These are phyloP conservation scores for Gremmenia infestans DNA, from an alignment of 2,329 filamentous ascomycete genomes.

Conservation along the genomic window DNA sequence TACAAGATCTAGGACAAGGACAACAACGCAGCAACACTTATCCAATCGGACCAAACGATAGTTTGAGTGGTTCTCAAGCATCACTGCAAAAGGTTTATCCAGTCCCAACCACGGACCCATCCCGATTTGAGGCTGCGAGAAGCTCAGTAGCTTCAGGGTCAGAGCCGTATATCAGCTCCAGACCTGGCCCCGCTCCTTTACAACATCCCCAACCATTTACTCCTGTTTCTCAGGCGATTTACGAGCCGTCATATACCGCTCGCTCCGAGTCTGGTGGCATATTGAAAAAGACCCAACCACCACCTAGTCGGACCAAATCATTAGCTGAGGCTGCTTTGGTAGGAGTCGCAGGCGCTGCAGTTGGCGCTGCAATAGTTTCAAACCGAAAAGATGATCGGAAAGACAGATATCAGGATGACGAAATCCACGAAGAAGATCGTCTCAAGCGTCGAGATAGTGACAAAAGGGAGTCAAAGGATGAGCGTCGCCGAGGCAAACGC, in stretches of 20 bases:
- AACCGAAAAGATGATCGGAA: conserved; percentile 30
- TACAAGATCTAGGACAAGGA: background rate
- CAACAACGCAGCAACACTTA: conserved; percentile 9
- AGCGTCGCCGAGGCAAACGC: conserved; percentile 19
- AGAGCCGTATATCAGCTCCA: conserved; percentile 38
- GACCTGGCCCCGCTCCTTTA: conserved; percentile 62
- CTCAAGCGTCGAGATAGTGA: conserved; percentile 18
- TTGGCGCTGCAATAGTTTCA: conserved; percentile 43
- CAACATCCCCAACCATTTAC: conserved; percentile 79
- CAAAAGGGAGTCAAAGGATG: conserved; percentile 19
- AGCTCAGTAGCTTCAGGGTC: conserved; percentile 43
- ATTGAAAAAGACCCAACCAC: conserved; percentile 21
- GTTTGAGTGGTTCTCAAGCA: conserved; percentile 36
- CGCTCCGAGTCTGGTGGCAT: conserved; percentile 22
- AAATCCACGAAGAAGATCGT: conserved; percentile 14
- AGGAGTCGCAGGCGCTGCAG: conserved; percentile 44
- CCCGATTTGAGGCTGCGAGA: conserved; percentile 52
- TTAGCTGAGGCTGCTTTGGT: conserved; percentile 43
- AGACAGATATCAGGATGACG: conserved; percentile 20
- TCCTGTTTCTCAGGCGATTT: conserved; percentile 66
- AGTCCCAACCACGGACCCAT: conserved; percentile 60
- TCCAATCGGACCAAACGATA: conserved; percentile 20
- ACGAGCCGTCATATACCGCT: conserved; percentile 43
- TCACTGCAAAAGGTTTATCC: conserved; percentile 62
- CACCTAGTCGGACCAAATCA: conserved; percentile 35